These are phyloP conservation scores for Zymoseptoria brevis DNA, from an alignment of 2,329 filamentous ascomycete genomes.

Conservation along the genomic window DNA sequence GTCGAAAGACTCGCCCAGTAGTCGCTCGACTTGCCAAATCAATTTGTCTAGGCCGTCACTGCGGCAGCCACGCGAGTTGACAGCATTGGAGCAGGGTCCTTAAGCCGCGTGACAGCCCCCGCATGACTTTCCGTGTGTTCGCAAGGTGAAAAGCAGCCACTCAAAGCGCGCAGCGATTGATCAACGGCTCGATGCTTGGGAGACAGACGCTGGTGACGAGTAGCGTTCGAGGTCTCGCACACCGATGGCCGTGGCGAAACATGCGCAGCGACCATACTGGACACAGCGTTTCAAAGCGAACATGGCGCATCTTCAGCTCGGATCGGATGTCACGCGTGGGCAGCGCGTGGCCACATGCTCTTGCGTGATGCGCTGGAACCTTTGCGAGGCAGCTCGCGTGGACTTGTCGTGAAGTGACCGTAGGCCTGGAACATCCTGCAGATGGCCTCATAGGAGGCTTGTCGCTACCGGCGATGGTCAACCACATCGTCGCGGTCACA, in stretches of 20 bases:
- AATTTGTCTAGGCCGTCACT: too few species aligned
- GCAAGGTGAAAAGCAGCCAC: too few species aligned
- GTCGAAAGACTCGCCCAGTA: background rate
- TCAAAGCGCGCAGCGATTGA: too few species aligned
- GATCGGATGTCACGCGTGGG: background rate
- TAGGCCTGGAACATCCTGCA: background rate
- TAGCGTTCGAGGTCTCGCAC: background rate
- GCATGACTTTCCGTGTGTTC: too few species aligned
- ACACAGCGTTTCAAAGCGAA: background rate
- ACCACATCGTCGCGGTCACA: background rate
- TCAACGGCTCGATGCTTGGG: too few species aligned
- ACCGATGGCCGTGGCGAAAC: background rate
- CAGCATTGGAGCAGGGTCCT: too few species aligned
- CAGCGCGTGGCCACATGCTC: background rate
- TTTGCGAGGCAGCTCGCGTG: background rate
- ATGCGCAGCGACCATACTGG: background rate
- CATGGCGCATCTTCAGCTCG: background rate
- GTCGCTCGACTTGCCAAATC: too few species aligned
- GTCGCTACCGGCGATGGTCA: background rate
- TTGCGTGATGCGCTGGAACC: background rate
- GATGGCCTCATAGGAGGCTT: background rate
- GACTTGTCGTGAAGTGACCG: background rate
- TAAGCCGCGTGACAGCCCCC: too few species aligned
- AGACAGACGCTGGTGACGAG: background rate
- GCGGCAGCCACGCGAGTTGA: too few species aligned